Conservation (phyloP, 495 filamentous ascomycete genomes). For the Lepidopterella palustris region DNA sequence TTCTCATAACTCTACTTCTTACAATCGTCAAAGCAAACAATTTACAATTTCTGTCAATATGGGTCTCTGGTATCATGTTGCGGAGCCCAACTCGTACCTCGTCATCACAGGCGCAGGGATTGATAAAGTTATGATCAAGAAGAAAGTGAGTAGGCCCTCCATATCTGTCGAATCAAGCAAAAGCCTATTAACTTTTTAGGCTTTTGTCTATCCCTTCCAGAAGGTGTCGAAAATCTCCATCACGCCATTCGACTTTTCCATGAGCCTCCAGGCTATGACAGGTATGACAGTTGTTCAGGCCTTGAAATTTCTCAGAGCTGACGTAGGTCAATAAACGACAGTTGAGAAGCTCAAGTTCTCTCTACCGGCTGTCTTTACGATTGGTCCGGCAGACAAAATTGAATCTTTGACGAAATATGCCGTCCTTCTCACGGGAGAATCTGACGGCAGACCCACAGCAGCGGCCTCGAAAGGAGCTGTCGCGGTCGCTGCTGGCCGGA, state of each 20-base stretch:
- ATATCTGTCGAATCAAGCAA: neutral
- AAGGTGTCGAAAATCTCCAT: constrained; percentile 46
- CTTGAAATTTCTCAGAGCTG: too few species aligned
- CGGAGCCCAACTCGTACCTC: constrained; percentile 56
- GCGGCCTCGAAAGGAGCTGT: constrained; percentile 34
- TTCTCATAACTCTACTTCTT: constrained; percentile 1
- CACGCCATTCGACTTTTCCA: constrained; percentile 70
- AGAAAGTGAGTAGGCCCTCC: constrained; percentile 44
- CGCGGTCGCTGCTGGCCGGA: constrained; percentile 34
- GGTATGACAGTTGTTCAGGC: too few species aligned
- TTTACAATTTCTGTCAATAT: constrained; percentile 5
- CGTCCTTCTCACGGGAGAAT: constrained; percentile 59
- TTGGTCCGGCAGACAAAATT: constrained; percentile 64
- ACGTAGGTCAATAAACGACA: too few species aligned
- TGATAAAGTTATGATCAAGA: constrained; percentile 61
- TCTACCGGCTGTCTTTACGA: constrained; percentile 76
- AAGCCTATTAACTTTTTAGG: neutral
- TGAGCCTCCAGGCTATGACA: constrained; percentile 73
- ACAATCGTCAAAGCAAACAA: neutral
- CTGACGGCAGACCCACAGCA: constrained; percentile 35
- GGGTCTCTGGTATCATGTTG: constrained; percentile 37
- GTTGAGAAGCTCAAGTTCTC: constrained; percentile 73
- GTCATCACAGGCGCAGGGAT: constrained; percentile 75
- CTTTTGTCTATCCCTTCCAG: constrained; percentile 33
- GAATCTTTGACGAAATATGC: constrained; percentile 70